Conservation (phyloP, 371 early-diverging fungal species). For the Syncephalastrum contaminatum region DNA sequence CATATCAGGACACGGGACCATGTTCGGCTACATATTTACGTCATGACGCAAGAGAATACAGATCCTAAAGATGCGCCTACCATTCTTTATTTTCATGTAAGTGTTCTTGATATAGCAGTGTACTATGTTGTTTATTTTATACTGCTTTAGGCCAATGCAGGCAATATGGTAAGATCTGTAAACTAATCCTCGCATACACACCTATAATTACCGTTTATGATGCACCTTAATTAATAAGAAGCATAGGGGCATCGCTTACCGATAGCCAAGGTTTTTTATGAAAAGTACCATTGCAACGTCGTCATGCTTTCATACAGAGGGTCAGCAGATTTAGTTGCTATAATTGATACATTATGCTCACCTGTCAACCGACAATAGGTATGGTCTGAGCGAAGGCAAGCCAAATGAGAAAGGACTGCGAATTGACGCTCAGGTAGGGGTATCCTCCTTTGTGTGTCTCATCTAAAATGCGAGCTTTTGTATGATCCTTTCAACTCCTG, state of each 20-base stretch:
- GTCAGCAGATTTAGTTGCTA: conserved; percentile 33
- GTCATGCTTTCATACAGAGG: conserved; percentile 97
- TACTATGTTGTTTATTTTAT: conserved; percentile 2
- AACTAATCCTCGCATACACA: conserved; percentile 1
- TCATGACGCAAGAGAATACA: conserved; percentile 63
- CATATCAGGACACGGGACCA: conserved; percentile 78
- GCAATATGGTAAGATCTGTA: conserved; percentile 75
- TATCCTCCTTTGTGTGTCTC: too few relatives aligned
- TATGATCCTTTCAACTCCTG: too few relatives aligned
- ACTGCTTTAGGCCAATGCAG: conserved; percentile 80
- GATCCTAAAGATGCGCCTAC: conserved; percentile 59
- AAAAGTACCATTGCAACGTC: conserved; percentile 75
- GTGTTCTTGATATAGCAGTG: neutral
- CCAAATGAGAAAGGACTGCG: conserved; percentile 87
- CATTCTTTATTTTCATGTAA: neutral
- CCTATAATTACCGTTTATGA: neutral
- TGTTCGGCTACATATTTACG: conserved; percentile 74
- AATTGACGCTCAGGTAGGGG: conserved; percentile 80
- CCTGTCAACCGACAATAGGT: conserved; percentile 43
- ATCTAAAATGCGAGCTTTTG: too few relatives aligned
- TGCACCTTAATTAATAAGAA: neutral
- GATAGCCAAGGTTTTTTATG: conserved; percentile 75
- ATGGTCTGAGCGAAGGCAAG: conserved; percentile 85
- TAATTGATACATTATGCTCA: neutral
- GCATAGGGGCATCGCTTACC: conserved; percentile 85